Base-by-base conservation (phyloP, 345 rosid genomes). In the Camelina sativa region DNA sequence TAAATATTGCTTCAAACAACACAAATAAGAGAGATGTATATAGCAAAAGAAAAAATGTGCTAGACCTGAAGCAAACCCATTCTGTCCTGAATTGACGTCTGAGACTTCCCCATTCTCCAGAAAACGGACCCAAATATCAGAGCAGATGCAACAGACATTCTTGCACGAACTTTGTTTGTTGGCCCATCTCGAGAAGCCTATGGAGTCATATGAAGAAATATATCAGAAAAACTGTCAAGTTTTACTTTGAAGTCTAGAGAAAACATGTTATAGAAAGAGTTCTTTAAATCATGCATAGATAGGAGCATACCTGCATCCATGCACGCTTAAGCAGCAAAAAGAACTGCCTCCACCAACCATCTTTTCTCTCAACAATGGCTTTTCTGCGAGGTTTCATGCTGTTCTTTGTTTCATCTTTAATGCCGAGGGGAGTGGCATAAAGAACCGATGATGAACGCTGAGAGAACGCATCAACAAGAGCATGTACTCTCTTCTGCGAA, bases 101-200 rank as follows among this genome's bases (percentile, higher is more conserved):
- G 99, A 52, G 97, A 91, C 76, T 79, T 84, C 75, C 97, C 99
- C 88, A 95, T 88, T 80, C 92, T 91, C 97, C 97, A 95, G 77
- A 95, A 95, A 72, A 95, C 93, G 5, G 99, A 95, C 71, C 99
- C 99, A 87, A 95, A 95, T 77, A 95, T 95, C 81, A 92, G 74
- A 76, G 99, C 97, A 68, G 97, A 91, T 64, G 97, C 99, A 77
- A 91, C 76, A 44, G 99, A 95, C 99, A 95, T 95, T 81, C 89
- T 89, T 75, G 97, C 87, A 55, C 97, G 90, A 69, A 95, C 99
- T 82, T 95, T 90, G 81, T 91, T 95, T 59, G 99, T 95, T 41
- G 99, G 97, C 44, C 96, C 97, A 87, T 95, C 97, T 67, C 96
- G 91, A 79, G 91, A 90, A 77, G 99, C 99, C 97, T 95, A 69